These are phyloP conservation scores for Rhexocercosporidium sp. DNA, from an alignment of 2,329 filamentous ascomycete genomes.

Conservation along the genomic window DNA sequence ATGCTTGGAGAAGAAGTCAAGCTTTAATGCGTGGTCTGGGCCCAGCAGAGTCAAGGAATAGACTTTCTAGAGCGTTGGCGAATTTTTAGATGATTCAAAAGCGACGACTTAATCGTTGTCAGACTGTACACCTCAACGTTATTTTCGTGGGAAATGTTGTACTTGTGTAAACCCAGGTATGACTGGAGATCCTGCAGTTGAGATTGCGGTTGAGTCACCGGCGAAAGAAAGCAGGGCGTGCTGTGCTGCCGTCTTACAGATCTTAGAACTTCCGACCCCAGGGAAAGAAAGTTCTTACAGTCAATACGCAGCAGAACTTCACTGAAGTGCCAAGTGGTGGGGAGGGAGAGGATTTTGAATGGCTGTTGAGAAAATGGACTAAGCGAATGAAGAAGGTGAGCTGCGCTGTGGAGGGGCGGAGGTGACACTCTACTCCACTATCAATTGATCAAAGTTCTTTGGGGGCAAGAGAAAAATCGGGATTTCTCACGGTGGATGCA, in stretches of 20 bases:
- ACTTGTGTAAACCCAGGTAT: not conserved
- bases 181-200: not conserved
- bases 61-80: not conserved
- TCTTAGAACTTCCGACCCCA: not conserved
- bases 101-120: not conserved
- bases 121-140: not conserved
- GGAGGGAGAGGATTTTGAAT: not conserved
- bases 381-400: constrained; percentile 29
- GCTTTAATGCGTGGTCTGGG: not conserved
- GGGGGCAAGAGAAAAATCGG: not conserved
- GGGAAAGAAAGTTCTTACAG: not conserved
- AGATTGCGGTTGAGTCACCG: constrained; percentile 18
- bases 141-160: not conserved
- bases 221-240: constrained; percentile 1
- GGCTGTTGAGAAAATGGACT: constrained; percentile 5
- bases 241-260: not conserved
- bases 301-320: not conserved
- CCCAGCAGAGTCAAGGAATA: not conserved
- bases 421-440: not conserved
- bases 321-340: constrained; percentile 4
- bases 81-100: not conserved
- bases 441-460: not conserved
- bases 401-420: not conserved
- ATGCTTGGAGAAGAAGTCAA: not conserved
- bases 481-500: not conserved